Evolutionary conservation across 768 basidiomycete species (phyloP).

Genomic region (Termitomyces sp.): DNA sequence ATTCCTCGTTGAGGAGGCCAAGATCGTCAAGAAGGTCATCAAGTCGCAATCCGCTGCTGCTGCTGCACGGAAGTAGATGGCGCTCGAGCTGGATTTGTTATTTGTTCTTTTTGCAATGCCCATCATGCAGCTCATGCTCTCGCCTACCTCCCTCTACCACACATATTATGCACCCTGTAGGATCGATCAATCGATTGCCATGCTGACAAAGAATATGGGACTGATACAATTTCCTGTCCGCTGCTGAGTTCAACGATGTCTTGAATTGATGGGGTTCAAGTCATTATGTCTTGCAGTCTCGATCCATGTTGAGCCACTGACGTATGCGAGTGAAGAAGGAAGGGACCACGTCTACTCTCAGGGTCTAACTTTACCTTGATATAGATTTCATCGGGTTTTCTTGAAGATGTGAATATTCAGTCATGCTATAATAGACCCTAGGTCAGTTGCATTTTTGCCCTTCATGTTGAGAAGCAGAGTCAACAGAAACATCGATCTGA

Average conservation of each 20-base stretch:
- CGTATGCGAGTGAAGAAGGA: too few relatives aligned
- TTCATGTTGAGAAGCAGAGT: background rate
- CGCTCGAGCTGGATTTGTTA: constrained; percentile 1
- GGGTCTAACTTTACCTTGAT: background rate
- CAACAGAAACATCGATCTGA: background rate
- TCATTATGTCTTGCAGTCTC: background rate
- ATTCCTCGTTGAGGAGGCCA: constrained; percentile 99
- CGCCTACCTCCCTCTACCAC: constrained; percentile 6
- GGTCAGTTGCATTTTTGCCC: background rate
- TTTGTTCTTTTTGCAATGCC: constrained; percentile 11
- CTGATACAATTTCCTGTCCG: background rate
- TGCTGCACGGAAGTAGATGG: constrained; percentile 36
- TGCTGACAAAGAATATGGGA: constrained; percentile 1
- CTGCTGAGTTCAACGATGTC: background rate
- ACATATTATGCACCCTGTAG: constrained; percentile 24
- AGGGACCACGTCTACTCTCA: background rate
- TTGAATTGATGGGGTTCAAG: background rate
- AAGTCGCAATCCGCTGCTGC: constrained; percentile 61
- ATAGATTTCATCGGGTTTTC: background rate
- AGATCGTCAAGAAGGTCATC: constrained; percentile 99
- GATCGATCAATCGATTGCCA: constrained; percentile 8
- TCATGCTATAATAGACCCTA: background rate
- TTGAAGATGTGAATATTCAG: background rate
- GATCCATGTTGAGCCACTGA: background rate
- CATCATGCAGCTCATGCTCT: constrained; percentile 14